Conservation (phyloP, 495 filamentous ascomycete genomes). For the Aspergillus coremiiformis region DNA sequence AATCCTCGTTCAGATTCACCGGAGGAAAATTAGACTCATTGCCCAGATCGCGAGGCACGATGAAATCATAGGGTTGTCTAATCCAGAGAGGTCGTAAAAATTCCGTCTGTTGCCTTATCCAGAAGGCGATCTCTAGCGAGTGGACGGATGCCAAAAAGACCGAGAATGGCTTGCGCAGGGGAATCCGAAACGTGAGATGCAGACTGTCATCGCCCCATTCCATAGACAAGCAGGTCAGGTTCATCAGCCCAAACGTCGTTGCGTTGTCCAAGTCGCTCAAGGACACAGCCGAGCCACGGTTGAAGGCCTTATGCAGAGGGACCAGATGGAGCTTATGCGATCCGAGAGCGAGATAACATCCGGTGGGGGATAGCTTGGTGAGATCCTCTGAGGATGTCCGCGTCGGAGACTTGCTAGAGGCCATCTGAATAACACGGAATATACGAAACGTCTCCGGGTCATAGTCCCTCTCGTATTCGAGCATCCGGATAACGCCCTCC, state of each 20-base stretch:
- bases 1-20: constrained; percentile 61
- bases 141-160: constrained; percentile 74
- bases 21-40: constrained; percentile 57
- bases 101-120: constrained; percentile 63
- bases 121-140: constrained; percentile 68
- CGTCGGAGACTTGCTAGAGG: constrained; percentile 47
- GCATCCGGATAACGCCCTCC: constrained; percentile 54
- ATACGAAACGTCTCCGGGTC: constrained; percentile 64
- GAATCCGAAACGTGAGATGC: constrained; percentile 71
- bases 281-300: constrained; percentile 49
- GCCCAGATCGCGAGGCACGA: constrained; percentile 51
- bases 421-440: constrained; percentile 76
- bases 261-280: constrained; percentile 42
- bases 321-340: constrained; percentile 76
- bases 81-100: constrained; percentile 80
- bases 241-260: constrained; percentile 65
- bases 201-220: constrained; percentile 76
- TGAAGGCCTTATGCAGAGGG: constrained; percentile 56
- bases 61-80: constrained; percentile 57
- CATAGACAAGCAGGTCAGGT: constrained; percentile 59
- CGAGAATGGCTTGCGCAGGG: constrained; percentile 53
- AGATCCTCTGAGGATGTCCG: constrained; percentile 70
- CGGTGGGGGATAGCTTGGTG: constrained; percentile 60
- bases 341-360: constrained; percentile 82
- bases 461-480: constrained; percentile 65